A percentile compares a stretch with the other conserved stretches of the same genome.
phyloP scores from a whole-genome alignment of 1,139 yeast species.

The Taphrina wiesneri region DNA sequence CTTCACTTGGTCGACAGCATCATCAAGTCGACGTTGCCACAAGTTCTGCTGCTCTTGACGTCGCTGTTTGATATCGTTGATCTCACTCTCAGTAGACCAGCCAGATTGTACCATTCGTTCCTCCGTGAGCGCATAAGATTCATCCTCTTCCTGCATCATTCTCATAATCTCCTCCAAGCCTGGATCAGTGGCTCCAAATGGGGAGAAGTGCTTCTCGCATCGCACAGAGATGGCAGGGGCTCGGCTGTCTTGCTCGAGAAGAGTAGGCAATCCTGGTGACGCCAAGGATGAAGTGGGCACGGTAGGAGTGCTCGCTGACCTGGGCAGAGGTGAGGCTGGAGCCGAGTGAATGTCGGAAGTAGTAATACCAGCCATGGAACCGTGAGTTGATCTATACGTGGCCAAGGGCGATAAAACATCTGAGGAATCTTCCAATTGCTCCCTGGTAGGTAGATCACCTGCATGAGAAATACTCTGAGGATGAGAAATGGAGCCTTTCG shows the following conservation, averaged over 20 bases:
- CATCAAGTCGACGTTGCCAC: constrained; percentile 52
- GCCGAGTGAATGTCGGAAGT: background rate
- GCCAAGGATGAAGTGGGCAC: background rate
- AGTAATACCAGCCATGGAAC: background rate
- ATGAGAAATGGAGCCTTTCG: background rate
- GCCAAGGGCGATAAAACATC: constrained; percentile 19
- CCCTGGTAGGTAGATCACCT: background rate
- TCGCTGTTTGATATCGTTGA: constrained; percentile 20
- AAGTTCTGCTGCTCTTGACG: constrained; percentile 28
- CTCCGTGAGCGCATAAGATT: constrained; percentile 34
- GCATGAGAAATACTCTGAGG: background rate
- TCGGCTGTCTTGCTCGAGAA: background rate
- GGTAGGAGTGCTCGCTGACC: background rate
- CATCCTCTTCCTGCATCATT: constrained; percentile 33
- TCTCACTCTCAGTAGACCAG: constrained; percentile 34
- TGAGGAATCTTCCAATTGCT: constrained; percentile 1
- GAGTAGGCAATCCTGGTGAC: constrained; percentile 1
- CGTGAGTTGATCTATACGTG: constrained; percentile 11
- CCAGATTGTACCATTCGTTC: constrained; percentile 33
- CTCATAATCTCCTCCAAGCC: constrained; percentile 32
- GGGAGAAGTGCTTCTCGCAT: background rate
- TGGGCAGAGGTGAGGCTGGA: background rate
- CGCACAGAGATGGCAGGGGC: constrained; percentile 4
- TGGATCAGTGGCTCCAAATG: background rate
- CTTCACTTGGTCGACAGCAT: constrained; percentile 43